phyloP scores from a whole-genome alignment of 345 rosid genomes.

The Eucalyptus victrix region DNA sequence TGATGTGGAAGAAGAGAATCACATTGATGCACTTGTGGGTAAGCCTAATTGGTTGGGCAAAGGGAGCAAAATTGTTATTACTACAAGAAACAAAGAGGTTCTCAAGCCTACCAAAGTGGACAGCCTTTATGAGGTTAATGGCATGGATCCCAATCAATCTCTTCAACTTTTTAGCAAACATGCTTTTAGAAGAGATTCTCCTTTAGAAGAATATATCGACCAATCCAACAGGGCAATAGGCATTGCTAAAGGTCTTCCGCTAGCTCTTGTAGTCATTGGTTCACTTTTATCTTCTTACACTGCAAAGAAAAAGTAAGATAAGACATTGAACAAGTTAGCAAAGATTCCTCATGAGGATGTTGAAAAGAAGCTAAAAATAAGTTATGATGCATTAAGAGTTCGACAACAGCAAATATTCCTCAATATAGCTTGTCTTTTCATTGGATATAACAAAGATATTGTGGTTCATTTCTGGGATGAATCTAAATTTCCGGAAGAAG shows the following conservation, averaged over 20 bases:
- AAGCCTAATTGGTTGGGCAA: rapidly evolving
- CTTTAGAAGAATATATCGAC: rapidly evolving
- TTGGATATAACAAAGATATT: rapidly evolving
- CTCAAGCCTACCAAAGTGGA: rapidly evolving
- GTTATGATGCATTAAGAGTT: rapidly evolving
- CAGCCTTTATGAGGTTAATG: rapidly evolving
- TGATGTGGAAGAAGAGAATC: rapidly evolving
- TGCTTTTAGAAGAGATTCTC: background rate
- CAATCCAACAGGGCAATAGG: rapidly evolving
- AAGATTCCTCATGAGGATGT: rapidly evolving
- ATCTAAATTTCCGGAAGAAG: rapidly evolving
- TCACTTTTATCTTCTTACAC: background rate
- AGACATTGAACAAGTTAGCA: no score
- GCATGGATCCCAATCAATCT: rapidly evolving
- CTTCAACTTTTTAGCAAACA: background rate
- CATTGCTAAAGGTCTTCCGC: background rate
- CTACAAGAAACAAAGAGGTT: rapidly evolving
- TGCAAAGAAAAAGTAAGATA: no score
- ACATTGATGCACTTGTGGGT: no score
- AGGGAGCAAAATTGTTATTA: background rate
- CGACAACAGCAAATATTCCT: rapidly evolving
- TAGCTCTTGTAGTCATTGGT: rapidly evolving
- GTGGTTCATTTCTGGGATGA: rapidly evolving
- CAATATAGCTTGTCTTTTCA: background rate
- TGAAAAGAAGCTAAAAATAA: rapidly evolving